Conservation (phyloP, 257 asterid species). For the Petunia secreta region DNA sequence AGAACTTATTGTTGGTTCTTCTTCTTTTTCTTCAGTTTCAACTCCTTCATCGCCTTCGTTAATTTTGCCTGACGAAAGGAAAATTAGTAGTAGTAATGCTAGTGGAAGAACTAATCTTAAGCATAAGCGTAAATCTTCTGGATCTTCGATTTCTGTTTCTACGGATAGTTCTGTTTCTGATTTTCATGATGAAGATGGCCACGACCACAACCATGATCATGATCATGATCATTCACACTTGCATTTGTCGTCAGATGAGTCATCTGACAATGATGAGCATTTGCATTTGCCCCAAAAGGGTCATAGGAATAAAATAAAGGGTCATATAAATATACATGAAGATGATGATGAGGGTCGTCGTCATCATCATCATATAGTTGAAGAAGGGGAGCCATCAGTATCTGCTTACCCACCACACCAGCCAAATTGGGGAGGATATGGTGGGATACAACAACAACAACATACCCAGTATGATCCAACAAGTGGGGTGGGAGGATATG, state of each 20-base stretch:
- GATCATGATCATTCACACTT: conserved; percentile 59
- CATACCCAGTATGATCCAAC: no score
- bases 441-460: neutral
- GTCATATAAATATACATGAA: neutral
- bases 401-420: conserved; percentile 36
- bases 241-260: conserved; percentile 51
- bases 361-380: conserved; percentile 12
- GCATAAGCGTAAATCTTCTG: conserved; percentile 23
- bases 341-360: conserved; percentile 22
- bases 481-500: no score
- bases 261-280: conserved; percentile 47
- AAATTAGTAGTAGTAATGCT: neutral
- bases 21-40: conserved; percentile 51
- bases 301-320: neutral
- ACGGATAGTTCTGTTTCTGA: conserved; percentile 15
- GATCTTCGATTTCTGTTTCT: conserved; percentile 30
- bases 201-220: conserved; percentile 36
- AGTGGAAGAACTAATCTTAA: neutral
- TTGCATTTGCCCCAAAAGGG: conserved; percentile 18
- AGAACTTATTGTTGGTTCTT: conserved; percentile 58
- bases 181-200: conserved; percentile 35
- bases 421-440: conserved; percentile 21
- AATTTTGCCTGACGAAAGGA: conserved; percentile 45
- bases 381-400: conserved; percentile 4
- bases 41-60: conserved; percentile 74